These are phyloP conservation scores for Bacidia gigantensis DNA, from an alignment of 495 filamentous ascomycete genomes.

Conservation along the genomic window DNA sequence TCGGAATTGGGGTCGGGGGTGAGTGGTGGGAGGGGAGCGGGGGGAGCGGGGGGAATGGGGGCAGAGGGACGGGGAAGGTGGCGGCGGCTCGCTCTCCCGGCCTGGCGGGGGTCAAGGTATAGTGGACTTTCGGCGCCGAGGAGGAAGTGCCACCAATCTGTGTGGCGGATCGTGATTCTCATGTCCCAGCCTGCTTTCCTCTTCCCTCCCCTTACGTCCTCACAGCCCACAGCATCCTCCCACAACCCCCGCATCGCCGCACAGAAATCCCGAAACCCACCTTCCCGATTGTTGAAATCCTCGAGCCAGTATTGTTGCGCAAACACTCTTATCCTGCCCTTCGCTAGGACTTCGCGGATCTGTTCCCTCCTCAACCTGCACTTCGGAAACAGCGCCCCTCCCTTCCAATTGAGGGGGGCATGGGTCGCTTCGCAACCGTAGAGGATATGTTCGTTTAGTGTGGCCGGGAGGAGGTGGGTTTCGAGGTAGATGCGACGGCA, in stretches of 20 bases:
- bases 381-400: not conserved
- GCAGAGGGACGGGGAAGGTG: too few species aligned
- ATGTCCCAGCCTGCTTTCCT: slow-evolving; percentile 3
- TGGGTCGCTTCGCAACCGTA: slow-evolving; percentile 9
- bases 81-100: slow-evolving; percentile 7
- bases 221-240: not conserved
- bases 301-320: slow-evolving; percentile 22
- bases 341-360: not conserved
- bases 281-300: slow-evolving; percentile 7
- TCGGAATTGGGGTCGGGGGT: not conserved
- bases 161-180: slow-evolving; percentile 21
- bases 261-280: slow-evolving; percentile 6
- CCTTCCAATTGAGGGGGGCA: not conserved
- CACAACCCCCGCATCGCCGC: not conserved
- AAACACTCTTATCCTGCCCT: slow-evolving; percentile 18
- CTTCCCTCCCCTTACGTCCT: not conserved
- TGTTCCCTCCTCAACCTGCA: not conserved
- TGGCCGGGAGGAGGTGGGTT: slow-evolving; percentile 17
- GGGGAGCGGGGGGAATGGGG: too few species aligned
- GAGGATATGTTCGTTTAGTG: slow-evolving; percentile 20
- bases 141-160: slow-evolving; percentile 23
- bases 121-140: slow-evolving; percentile 20
- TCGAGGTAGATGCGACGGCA: slow-evolving; percentile 23
- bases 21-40: not conserved
- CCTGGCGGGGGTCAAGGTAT: slow-evolving; percentile 14